A percentile compares a stretch with the other conserved stretches of the same genome.
phyloP scores from a whole-genome alignment of 2,329 filamentous ascomycete genomes.

The Furcasterigmium furcatum region DNA sequence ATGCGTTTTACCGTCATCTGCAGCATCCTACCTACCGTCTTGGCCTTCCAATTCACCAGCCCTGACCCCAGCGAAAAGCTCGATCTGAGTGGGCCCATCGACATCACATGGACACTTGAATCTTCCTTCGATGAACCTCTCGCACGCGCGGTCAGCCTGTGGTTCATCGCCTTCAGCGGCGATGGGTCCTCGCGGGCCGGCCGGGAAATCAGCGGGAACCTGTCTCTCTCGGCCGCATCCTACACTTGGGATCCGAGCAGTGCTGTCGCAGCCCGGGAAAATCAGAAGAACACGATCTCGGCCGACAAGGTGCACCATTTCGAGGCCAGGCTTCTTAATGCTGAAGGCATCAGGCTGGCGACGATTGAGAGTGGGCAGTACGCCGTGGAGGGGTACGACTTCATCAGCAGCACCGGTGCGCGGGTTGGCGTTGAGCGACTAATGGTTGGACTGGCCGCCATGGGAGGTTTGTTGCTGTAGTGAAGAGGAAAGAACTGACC shows the following conservation, averaged over 20 bases:
- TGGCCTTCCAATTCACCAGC: neutral
- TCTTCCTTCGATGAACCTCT: neutral
- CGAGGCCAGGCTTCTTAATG: neutral
- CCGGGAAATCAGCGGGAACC: neutral
- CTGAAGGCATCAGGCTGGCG: neutral
- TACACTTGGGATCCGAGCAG: neutral
- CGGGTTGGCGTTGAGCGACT: neutral
- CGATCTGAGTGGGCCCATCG: neutral
- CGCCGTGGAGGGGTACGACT: neutral
- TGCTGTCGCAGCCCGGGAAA: neutral
- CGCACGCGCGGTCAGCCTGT: neutral
- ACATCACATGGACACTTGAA: neutral
- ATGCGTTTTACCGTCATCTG: neutral
- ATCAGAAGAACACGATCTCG: neutral
- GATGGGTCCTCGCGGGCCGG: neutral
- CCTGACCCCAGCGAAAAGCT: neutral
- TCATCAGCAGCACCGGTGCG: neutral
- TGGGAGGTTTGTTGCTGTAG: neutral
- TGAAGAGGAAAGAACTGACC: too few species aligned
- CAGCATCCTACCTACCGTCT: neutral
- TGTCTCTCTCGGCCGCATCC: neutral
- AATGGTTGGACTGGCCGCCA: neutral
- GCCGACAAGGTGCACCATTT: neutral
- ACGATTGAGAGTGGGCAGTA: neutral
- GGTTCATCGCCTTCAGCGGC: neutral